Percentiles rank a stretch among this genome's conserved stretches.
Evolutionary conservation across 129 eudicot species (phyloP).

Genomic region (Kitagawia praeruptora): DNA sequence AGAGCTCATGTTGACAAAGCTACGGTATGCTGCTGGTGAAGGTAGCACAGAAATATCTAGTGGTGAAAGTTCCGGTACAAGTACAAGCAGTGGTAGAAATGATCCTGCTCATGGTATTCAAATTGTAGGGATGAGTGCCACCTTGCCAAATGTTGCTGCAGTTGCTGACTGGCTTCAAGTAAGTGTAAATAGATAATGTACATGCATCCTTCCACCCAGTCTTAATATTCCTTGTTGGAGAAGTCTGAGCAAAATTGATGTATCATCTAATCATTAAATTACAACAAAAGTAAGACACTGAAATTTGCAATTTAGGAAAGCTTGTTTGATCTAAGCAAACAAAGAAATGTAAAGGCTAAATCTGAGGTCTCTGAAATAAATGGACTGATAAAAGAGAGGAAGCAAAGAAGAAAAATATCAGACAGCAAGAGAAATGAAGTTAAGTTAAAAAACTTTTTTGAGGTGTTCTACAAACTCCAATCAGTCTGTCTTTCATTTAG

Average conservation of each 20-base stretch:
- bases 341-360: background rate
- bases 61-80: slow-evolving; percentile 83
- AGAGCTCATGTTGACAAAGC: slow-evolving; percentile 94
- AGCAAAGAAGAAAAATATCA: too few species aligned
- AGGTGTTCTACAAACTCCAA: background rate
- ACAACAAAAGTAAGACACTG: background rate
- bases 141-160: slow-evolving; percentile 92
- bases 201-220: background rate
- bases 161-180: slow-evolving; percentile 99
- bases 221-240: background rate
- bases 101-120: slow-evolving; percentile 78
- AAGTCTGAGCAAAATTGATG: background rate
- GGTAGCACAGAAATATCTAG: slow-evolving; percentile 73
- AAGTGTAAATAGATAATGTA: slow-evolving; percentile 21
- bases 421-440: too few species aligned
- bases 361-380: background rate
- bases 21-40: slow-evolving; percentile 94
- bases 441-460: background rate
- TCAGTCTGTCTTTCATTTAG: background rate
- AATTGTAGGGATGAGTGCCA: slow-evolving; percentile 99
- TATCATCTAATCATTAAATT: background rate
- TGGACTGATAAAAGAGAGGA: background rate
- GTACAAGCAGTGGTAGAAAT: slow-evolving; percentile 64
- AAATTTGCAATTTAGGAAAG: background rate
- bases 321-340: background rate